phyloP scores from a whole-genome alignment of 352 stramenopile genomes.

The Halophytophthora batemanensis region DNA sequence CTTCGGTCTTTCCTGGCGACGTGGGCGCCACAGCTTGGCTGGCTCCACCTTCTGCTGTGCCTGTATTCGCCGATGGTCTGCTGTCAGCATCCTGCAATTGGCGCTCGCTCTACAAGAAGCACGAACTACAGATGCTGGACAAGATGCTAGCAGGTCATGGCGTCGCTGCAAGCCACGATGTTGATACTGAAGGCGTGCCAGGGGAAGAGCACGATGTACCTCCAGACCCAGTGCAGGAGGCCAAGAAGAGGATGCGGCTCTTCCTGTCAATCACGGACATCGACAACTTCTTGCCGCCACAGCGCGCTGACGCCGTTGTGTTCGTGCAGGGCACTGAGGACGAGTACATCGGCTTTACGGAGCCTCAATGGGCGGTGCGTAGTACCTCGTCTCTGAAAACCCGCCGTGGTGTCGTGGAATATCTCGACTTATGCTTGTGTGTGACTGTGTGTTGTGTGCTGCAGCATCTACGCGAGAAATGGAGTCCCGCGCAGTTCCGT shows the following conservation, averaged over 20 bases:
- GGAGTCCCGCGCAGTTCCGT: slow-evolving; percentile 50
- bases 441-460: neutral
- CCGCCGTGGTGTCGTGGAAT: neutral
- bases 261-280: slow-evolving; percentile 84
- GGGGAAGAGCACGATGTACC: neutral
- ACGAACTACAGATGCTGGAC: slow-evolving; percentile 64
- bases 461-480: slow-evolving; percentile 55
- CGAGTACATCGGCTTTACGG: slow-evolving; percentile 66
- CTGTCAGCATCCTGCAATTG: slow-evolving; percentile 80
- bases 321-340: slow-evolving; percentile 80
- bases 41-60: slow-evolving; percentile 61
- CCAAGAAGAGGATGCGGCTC: slow-evolving; percentile 73
- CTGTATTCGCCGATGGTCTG: slow-evolving; percentile 71
- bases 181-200: neutral
- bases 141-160: slow-evolving; percentile 55
- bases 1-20: slow-evolving; percentile 64
- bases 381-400: slow-evolving; percentile 16
- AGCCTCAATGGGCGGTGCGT: slow-evolving; percentile 55
- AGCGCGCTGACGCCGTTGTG: slow-evolving; percentile 61
- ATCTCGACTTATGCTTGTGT: neutral
- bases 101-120: slow-evolving; percentile 62
- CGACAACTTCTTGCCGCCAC: slow-evolving; percentile 70
- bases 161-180: slow-evolving; percentile 9
- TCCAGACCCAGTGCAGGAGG: slow-evolving; percentile 55
- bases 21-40: slow-evolving; percentile 69